phyloP scores from a whole-genome alignment of 2,329 filamentous ascomycete species.

The Domatiomyces globalis region DNA sequence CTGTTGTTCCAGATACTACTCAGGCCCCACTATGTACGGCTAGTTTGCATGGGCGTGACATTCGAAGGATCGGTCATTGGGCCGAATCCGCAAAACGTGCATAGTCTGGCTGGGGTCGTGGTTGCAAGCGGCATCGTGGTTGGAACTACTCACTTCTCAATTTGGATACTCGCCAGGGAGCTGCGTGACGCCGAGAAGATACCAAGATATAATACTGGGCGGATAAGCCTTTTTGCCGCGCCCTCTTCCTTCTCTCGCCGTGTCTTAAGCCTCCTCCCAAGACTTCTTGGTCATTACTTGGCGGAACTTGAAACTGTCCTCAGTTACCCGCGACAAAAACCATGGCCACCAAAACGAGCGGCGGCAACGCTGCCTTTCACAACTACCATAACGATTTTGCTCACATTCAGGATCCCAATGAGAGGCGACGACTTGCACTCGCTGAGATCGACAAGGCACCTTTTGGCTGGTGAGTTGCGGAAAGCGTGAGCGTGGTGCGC shows the following conservation, averaged over 20 bases:
- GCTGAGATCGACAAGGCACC: conserved; percentile 40
- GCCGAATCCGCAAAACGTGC: not conserved
- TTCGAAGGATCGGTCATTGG: not conserved
- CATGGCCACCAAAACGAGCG: conserved; percentile 12
- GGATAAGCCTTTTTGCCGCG: not conserved
- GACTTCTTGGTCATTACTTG: conserved; percentile 4
- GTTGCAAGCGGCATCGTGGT: not conserved
- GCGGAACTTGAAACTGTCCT: not conserved
- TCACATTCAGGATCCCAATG: conserved; percentile 52
- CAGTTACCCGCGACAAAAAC: not conserved
- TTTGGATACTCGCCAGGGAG: not conserved
- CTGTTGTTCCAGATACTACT: not conserved
- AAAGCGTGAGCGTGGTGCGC: not conserved
- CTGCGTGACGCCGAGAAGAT: not conserved
- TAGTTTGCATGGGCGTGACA: not conserved
- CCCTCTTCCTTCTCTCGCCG: not conserved
- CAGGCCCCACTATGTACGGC: not conserved
- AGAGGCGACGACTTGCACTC: conserved; percentile 63
- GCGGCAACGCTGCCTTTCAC: conserved; percentile 45
- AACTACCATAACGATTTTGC: conserved; percentile 66
- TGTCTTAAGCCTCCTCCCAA: conserved; percentile 1
- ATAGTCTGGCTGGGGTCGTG: not conserved
- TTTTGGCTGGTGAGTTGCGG: conserved; percentile 14
- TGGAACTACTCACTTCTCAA: not conserved
- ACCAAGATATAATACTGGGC: not conserved